These are phyloP conservation scores for Tolypocladium capitatum DNA, from an alignment of 2,329 filamentous ascomycete genomes.

Conservation along the genomic window DNA sequence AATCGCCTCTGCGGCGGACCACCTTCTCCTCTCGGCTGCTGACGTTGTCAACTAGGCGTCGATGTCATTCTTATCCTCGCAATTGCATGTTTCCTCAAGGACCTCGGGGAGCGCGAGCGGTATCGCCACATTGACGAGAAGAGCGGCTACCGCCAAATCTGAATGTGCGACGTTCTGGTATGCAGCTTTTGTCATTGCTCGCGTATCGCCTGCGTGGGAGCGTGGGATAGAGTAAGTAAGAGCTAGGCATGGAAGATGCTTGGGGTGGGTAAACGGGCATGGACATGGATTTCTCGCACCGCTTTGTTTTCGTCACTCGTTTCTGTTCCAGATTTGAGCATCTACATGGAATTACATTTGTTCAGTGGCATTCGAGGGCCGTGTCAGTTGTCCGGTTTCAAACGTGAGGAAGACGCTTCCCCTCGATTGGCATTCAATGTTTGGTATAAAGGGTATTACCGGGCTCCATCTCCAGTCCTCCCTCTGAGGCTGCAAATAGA, in stretches of 20 bases:
- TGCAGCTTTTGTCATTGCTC: not conserved
- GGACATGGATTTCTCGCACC: not conserved
- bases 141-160: constrained; percentile 31
- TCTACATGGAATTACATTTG: not conserved
- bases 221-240: too few relatives aligned
- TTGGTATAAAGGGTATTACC: not conserved
- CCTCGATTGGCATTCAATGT: not conserved
- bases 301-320: not conserved
- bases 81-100: constrained; percentile 65
- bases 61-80: constrained; percentile 56
- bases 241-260: not conserved
- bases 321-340: not conserved
- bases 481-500: not conserved
- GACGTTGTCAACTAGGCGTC: constrained; percentile 28
- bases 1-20: not conserved
- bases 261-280: not conserved
- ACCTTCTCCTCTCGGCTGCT: not conserved
- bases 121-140: constrained; percentile 77
- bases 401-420: not conserved
- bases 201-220: not conserved
- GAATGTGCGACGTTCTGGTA: not conserved
- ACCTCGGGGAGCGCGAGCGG: constrained; percentile 65
- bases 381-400: too few relatives aligned
- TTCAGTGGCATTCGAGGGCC: not conserved
- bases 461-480: not conserved